phyloP scores from a whole-genome alignment of 331 rosid genomes.

The Ulmus americana region DNA sequence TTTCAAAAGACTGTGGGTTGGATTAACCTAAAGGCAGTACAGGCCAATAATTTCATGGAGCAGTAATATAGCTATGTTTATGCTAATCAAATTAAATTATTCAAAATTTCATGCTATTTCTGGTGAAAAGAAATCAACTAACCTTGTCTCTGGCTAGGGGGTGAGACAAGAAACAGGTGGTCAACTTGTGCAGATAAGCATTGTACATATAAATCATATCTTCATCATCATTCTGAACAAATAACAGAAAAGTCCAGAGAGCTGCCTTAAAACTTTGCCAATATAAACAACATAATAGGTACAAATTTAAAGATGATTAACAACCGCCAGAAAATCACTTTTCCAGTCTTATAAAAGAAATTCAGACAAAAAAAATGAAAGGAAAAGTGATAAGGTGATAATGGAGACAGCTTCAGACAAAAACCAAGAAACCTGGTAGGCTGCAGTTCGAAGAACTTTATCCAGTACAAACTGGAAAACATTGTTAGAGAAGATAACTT shows the following conservation, averaged over 20 bases:
- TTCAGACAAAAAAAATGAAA: neutral
- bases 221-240: conserved; percentile 83
- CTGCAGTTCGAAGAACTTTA: conserved; percentile 72
- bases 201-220: conserved; percentile 91
- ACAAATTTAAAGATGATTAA: neutral
- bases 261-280: conserved; percentile 18
- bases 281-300: conserved; percentile 17
- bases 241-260: conserved; percentile 8
- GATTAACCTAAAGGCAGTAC: neutral
- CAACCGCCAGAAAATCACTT: neutral
- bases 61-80: neutral
- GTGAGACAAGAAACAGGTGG: conserved; percentile 78
- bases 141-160: conserved; percentile 95
- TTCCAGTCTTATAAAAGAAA: neutral
- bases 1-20: conserved; percentile 4
- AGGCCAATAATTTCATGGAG: conserved; percentile 2
- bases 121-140: conserved; percentile 22
- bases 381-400: neutral
- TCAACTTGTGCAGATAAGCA: conserved; percentile 87
- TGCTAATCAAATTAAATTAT: conserved; percentile 4
- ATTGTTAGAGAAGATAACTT: conserved; percentile 67
- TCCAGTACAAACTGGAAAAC: conserved; percentile 74
- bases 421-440: conserved; percentile 67
- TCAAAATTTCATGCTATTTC: neutral
- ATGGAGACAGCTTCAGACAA: neutral